Percentiles rank a stretch among this genome's conserved stretches.
Evolutionary conservation across 495 filamentous ascomycete genomes (phyloP).

Genomic region (Podospora conica): DNA sequence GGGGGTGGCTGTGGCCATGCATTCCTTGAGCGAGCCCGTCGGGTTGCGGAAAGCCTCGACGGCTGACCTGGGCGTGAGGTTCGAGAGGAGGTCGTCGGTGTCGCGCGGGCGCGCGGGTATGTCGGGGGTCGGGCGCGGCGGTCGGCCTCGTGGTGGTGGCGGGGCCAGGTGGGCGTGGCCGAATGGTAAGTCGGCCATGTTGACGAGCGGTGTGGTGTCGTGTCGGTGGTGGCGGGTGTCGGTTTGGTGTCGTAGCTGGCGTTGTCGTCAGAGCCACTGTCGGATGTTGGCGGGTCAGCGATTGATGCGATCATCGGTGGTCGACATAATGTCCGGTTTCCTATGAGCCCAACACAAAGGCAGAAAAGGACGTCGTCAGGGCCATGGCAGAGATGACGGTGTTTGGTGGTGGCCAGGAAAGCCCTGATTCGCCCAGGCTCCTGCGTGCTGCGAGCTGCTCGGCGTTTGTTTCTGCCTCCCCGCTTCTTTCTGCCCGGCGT

Average conservation of each 20-base stretch:
- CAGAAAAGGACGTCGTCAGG: conserved; percentile 9
- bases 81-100: conserved; percentile 40
- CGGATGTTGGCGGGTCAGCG: conserved; percentile 1
- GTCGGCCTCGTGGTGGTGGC: conserved; percentile 17
- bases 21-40: conserved; percentile 50
- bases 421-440: conserved; percentile 6
- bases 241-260: neutral
- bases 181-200: conserved; percentile 27
- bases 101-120: conserved; percentile 32
- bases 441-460: neutral
- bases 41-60: conserved; percentile 44
- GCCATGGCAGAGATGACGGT: conserved; percentile 11
- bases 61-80: conserved; percentile 36
- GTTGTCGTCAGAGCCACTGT: neutral
- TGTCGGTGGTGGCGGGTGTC: neutral
- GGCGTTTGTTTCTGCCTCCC: neutral
- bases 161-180: conserved; percentile 16
- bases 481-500: neutral
- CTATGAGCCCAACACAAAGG: conserved; percentile 25
- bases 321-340: conserved; percentile 21
- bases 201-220: neutral
- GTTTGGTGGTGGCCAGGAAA: neutral
- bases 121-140: conserved; percentile 26
- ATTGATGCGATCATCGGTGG: conserved; percentile 12
- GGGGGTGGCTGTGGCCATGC: conserved; percentile 60